Evolutionary conservation across 805 yeast genomes (phyloP), one percentile per base, ranked within the genome.

Genomic region (Lipomyces oligophaga): DNA sequence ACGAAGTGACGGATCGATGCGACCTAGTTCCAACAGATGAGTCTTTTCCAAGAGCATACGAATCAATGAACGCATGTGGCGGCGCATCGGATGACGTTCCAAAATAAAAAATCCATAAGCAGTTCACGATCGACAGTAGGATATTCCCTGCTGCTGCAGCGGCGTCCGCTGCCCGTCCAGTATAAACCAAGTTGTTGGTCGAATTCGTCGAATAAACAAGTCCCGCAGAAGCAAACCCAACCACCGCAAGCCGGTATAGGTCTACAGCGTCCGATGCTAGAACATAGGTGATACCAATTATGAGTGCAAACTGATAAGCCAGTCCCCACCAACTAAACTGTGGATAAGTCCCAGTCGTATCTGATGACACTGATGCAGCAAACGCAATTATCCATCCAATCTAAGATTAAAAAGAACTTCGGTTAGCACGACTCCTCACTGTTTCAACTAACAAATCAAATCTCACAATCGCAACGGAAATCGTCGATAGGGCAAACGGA

Each of bases 291-390:
- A 73, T 49, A 77, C 72, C 63, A 4, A 78, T 57, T 18, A 84
- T 73, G 34, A 86, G 57, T 25, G 85, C 52, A 18, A 88, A 69
- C 66, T 90, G 81, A 62, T 79, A 93, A 1, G 84, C 89, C 4
- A 93, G 65, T 1, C 95, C 95, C 98, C 98, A 93, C 98, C 98
- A 90, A 3, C 93, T 78, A 66, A 90, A 84, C 55, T 79, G 77
- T 1, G 97, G 96, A 62, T 83, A 86, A 4, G 66, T 55, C 13
- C 67, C 64, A 21, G 58, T 47, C 16, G 65, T 63, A 15, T 71
- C 72, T 5, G 79, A 63, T 1, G 84, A 80, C 16, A 85, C 79
- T 13, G 95, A 85, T 1, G 97, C 97, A 1, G 83, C 94, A 44
- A 93, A 74, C 7, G 95, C 85, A 41, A 93, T 77, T 48, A 87